Evolutionary conservation across 2,329 filamentous ascomycete genomes (phyloP).

Genomic region (Ascochyta fabae): DNA sequence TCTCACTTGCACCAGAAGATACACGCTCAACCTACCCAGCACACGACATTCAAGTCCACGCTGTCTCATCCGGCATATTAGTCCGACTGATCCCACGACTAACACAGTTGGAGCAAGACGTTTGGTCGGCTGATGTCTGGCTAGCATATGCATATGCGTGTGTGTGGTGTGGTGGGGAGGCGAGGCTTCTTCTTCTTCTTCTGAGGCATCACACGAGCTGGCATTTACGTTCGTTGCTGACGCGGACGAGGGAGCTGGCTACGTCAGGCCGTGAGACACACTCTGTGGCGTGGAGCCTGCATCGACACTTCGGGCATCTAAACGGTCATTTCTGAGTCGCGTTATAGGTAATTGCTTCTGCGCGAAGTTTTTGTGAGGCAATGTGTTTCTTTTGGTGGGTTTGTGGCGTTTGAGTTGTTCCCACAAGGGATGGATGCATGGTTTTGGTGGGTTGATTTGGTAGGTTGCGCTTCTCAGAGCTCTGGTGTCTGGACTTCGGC

Average conservation of each 20-base stretch:
- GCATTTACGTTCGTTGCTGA: background rate
- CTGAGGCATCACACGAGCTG: slow-evolving; percentile 5
- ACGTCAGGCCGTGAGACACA: slow-evolving; percentile 3
- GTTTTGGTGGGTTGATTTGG: background rate
- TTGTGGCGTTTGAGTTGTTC: background rate
- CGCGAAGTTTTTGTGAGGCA: background rate
- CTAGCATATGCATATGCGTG: background rate
- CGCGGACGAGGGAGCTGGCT: background rate
- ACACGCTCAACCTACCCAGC: background rate
- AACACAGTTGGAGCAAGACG: background rate
- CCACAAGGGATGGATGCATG: background rate
- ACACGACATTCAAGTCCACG: background rate
- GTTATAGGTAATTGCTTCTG: slow-evolving; percentile 8
- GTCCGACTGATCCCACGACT: background rate
- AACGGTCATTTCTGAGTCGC: background rate
- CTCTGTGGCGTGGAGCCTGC: background rate
- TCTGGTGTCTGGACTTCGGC: background rate
- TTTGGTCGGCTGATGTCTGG: slow-evolving; percentile 8
- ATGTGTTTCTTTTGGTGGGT: background rate
- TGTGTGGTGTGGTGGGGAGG: background rate
- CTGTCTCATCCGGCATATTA: background rate
- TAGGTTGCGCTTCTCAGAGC: background rate
- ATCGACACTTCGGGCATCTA: background rate
- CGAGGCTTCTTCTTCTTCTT: background rate
- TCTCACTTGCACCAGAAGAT: too few species aligned